Evolutionary conservation across 1,284 basidiomycete species (phyloP).

Genomic region (Neotropicomus parvogracilis): DNA sequence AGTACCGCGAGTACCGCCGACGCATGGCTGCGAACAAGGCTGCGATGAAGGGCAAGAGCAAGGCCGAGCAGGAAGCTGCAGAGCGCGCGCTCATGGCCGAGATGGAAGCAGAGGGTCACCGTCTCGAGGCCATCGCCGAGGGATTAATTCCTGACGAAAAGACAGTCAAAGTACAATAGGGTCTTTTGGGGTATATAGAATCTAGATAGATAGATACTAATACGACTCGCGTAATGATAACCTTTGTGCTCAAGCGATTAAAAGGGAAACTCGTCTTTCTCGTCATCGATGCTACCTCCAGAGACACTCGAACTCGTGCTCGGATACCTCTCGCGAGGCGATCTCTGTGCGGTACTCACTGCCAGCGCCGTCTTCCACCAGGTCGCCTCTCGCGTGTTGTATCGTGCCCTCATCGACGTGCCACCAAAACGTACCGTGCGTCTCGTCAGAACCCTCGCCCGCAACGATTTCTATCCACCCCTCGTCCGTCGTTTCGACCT

Average conservation of each 20-base stretch:
- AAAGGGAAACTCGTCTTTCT: not conserved
- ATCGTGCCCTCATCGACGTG: constrained; percentile 42
- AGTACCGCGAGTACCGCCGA: constrained; percentile 75
- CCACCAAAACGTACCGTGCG: constrained; percentile 31
- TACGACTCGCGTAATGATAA: constrained; percentile 6
- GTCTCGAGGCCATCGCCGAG: constrained; percentile 59
- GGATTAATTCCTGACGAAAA: constrained; percentile 13
- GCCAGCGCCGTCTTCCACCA: constrained; percentile 39
- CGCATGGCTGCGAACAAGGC: constrained; percentile 54
- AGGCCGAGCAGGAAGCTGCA: constrained; percentile 50
- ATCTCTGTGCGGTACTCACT: constrained; percentile 28
- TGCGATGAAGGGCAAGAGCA: constrained; percentile 49
- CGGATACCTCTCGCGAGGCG: constrained; percentile 30
- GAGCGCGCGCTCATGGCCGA: constrained; percentile 61
- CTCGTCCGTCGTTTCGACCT: constrained; percentile 46
- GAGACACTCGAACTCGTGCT: constrained; percentile 51
- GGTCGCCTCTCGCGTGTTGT: constrained; percentile 43
- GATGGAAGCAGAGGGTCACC: constrained; percentile 68
- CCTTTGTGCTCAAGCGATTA: not conserved
- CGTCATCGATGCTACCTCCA: constrained; percentile 37
- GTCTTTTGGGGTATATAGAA: no score
- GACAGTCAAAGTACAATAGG: constrained; percentile 29
- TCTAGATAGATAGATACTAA: constrained; percentile 2
- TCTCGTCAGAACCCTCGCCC: constrained; percentile 42
- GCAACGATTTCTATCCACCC: constrained; percentile 32